Conservation (phyloP, 106 monocot species). For the Acorus gramineus region DNA sequence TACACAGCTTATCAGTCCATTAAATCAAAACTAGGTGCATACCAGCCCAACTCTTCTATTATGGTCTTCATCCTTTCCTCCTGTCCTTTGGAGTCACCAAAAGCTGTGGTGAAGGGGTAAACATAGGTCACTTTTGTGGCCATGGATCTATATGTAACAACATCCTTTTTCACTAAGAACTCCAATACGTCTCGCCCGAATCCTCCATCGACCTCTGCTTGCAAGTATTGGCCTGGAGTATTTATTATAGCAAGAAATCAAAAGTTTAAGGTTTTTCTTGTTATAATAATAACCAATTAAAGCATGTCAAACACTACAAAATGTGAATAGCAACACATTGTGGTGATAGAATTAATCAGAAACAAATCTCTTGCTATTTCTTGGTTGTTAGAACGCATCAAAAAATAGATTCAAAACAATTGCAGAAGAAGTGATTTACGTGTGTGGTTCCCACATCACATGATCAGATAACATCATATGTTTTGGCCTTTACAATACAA, state of each 20-base stretch:
- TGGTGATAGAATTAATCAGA: too few relatives aligned
- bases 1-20: conserved; percentile 30
- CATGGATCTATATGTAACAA: conserved; percentile 62
- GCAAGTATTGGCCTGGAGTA: conserved; percentile 58
- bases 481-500: too few relatives aligned
- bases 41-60: conserved; percentile 65
- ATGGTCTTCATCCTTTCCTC: conserved; percentile 53
- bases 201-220: conserved; percentile 80
- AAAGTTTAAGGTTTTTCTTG: not conserved
- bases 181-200: conserved; percentile 77
- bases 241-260: not conserved
- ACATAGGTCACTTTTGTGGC: conserved; percentile 84
- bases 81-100: conserved; percentile 82
- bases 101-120: conserved; percentile 89
- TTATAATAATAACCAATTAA: not conserved
- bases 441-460: too few relatives aligned
- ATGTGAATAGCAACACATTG: too few relatives aligned
- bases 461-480: too few relatives aligned
- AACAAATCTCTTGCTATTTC: too few relatives aligned
- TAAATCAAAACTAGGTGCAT: conserved; percentile 59
- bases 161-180: conserved; percentile 65
- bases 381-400: too few relatives aligned
- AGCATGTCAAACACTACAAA: not conserved
- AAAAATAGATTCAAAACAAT: too few relatives aligned
- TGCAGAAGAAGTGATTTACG: too few relatives aligned